Conservation (phyloP, 345 rosid genomes). For the Eucalyptus shirleyi region DNA sequence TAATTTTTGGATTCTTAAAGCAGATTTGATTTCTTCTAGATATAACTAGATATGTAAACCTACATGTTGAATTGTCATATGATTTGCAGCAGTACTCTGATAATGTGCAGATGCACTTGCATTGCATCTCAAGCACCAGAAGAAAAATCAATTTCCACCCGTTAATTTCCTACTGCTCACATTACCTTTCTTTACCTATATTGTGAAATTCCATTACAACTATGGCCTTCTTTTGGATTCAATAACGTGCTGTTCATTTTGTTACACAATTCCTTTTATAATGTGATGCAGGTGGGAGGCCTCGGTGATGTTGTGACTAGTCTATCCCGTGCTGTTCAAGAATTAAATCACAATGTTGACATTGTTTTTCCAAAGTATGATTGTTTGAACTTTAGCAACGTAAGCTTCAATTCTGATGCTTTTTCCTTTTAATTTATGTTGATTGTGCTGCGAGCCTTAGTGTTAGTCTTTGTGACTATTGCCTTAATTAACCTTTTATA, state of each 20-base stretch:
- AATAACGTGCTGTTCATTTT: not conserved
- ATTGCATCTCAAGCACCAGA: not conserved
- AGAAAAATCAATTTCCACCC: not conserved
- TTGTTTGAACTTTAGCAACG: conserved; percentile 60
- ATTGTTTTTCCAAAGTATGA: conserved; percentile 86
- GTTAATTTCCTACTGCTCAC: not conserved
- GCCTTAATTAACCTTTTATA: not conserved
- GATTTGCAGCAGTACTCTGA: not conserved
- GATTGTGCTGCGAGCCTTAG: not conserved
- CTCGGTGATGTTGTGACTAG: conserved; percentile 95
- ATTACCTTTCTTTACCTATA: not conserved
- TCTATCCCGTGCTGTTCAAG: conserved; percentile 97
- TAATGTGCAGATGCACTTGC: not conserved
- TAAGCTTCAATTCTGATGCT: conserved; percentile 33
- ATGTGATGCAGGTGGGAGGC: conserved; percentile 76
- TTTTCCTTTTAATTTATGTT: not conserved
- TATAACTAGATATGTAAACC: not conserved
- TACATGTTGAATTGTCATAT: not conserved
- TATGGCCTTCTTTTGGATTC: not conserved
- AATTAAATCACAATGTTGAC: conserved; percentile 76
- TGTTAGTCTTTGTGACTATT: not conserved
- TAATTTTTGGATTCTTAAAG: not conserved
- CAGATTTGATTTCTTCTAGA: not conserved
- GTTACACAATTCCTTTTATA: not conserved
- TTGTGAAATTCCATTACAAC: not conserved